Percentiles rank a stretch among this genome's conserved stretches.
phyloP scores from a whole-genome alignment of 257 asterid species.

The Fraxinus anomala region DNA sequence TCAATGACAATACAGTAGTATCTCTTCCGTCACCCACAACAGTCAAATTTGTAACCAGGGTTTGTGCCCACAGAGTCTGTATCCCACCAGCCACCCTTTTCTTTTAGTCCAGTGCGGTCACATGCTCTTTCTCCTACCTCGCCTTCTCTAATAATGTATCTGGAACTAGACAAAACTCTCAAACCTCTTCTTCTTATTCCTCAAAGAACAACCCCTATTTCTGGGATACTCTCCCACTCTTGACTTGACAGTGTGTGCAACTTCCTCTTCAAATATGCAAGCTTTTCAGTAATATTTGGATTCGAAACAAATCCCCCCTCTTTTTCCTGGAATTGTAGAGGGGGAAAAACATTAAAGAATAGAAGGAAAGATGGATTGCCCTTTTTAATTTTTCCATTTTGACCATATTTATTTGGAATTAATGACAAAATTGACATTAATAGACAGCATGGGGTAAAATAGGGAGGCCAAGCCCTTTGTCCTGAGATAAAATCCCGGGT shows the following conservation, averaged over 20 bases:
- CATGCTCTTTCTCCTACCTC: slow-evolving; percentile 89
- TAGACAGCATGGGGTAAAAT: too few species aligned
- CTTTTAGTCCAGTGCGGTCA: slow-evolving; percentile 84
- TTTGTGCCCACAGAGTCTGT: slow-evolving; percentile 87
- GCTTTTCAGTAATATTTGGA: slow-evolving; percentile 87
- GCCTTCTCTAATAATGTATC: slow-evolving; percentile 93
- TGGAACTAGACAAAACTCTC: slow-evolving; percentile 93
- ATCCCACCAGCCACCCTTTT: slow-evolving; percentile 82
- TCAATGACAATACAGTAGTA: slow-evolving; percentile 70
- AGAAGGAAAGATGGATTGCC: too few species aligned
- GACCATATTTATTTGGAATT: too few species aligned
- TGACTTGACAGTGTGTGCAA: slow-evolving; percentile 55
- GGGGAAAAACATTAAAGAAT: too few species aligned
- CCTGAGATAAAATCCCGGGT: too few species aligned
- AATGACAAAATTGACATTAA: too few species aligned
- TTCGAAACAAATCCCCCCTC: slow-evolving; percentile 45
- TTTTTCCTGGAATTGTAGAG: too few species aligned
- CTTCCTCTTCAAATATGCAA: slow-evolving; percentile 89
- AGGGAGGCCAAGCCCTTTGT: too few species aligned
- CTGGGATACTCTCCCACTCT: slow-evolving; percentile 93
- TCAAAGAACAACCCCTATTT: slow-evolving; percentile 74
- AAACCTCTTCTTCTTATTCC: slow-evolving; percentile 85
- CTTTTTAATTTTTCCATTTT: too few species aligned
- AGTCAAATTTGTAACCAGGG: slow-evolving; percentile 89
- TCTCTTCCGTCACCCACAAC: slow-evolving; percentile 98